Evolutionary conservation across 2,329 filamentous ascomycete species (phyloP).

Genomic region (Dactylellina drechsleri): DNA sequence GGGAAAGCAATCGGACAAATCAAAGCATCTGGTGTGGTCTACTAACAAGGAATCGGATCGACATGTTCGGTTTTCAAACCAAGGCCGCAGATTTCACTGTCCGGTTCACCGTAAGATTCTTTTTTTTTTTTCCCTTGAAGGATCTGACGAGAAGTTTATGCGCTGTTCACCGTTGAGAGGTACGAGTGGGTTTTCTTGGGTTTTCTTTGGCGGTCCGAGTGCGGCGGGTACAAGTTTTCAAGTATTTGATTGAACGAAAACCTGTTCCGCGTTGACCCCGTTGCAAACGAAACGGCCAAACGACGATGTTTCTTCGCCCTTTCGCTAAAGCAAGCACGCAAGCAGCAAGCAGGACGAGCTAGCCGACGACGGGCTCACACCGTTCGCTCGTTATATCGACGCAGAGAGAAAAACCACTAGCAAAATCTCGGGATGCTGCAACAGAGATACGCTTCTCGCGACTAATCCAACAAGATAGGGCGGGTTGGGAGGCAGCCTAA

Average conservation of each 20-base stretch:
- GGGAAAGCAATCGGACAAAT: slow-evolving; percentile 33
- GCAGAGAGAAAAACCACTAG: slow-evolving; percentile 5
- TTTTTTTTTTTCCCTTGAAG: slow-evolving; percentile 1
- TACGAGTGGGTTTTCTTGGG: slow-evolving; percentile 5
- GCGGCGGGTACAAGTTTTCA: neutral
- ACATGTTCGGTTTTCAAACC: slow-evolving; percentile 43
- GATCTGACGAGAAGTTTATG: slow-evolving; percentile 32
- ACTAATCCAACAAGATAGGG: slow-evolving; percentile 20
- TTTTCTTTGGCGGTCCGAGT: slow-evolving; percentile 9
- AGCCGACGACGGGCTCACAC: slow-evolving; percentile 12
- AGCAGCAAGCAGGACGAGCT: slow-evolving; percentile 14
- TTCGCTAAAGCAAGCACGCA: slow-evolving; percentile 36
- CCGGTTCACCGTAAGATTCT: slow-evolving; percentile 21
- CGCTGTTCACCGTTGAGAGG: slow-evolving; percentile 19
- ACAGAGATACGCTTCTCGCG: slow-evolving; percentile 15
- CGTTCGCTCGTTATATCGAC: neutral
- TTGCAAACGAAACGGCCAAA: slow-evolving; percentile 47
- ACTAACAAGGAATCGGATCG: slow-evolving; percentile 55
- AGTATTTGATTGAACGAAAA: neutral
- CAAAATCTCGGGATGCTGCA: slow-evolving; percentile 25
- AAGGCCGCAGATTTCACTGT: slow-evolving; percentile 43
- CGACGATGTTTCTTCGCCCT: slow-evolving; percentile 29
- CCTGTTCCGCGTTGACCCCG: slow-evolving; percentile 45
- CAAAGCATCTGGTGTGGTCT: slow-evolving; percentile 53
- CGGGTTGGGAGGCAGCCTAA: neutral